Evolutionary conservation across 768 basidiomycete species (phyloP).

Genomic region (Auricularia cornea): DNA sequence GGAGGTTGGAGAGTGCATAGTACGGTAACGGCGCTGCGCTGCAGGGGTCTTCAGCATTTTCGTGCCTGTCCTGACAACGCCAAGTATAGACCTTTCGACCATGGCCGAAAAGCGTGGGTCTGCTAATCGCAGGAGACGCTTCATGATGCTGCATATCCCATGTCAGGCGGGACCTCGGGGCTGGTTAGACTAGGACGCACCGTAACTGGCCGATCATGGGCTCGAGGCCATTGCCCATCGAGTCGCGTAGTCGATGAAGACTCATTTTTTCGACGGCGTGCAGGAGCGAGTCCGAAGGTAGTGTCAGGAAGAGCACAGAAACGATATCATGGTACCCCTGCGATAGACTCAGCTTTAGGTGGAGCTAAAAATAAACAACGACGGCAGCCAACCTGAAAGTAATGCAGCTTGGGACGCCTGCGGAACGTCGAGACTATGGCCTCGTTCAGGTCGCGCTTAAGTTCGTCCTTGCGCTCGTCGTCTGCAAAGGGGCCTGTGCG

Average conservation of each 20-base stretch:
- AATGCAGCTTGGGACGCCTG: conserved; percentile 60
- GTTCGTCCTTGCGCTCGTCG: conserved; percentile 32
- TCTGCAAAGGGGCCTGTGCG: conserved; percentile 1
- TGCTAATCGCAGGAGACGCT: conserved; percentile 59
- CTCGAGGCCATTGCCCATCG: conserved; percentile 79
- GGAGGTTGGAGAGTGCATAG: conserved; percentile 80
- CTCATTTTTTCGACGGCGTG: conserved; percentile 63
- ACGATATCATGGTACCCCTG: conserved; percentile 92
- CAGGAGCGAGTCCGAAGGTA: conserved; percentile 52
- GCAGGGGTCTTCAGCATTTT: conserved; percentile 1
- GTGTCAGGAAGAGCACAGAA: conserved; percentile 70
- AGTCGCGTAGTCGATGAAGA: conserved; percentile 71
- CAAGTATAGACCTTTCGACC: conserved; percentile 48
- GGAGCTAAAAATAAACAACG: neutral
- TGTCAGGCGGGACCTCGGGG: neutral
- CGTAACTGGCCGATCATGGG: conserved; percentile 76
- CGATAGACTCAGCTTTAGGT: neutral
- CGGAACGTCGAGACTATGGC: conserved; percentile 72
- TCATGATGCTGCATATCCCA: conserved; percentile 54
- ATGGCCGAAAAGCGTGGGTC: conserved; percentile 63
- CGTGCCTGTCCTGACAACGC: neutral
- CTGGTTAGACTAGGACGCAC: conserved; percentile 32
- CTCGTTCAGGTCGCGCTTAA: conserved; percentile 59
- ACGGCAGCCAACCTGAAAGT: conserved; percentile 59
- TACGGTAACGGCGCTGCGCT: conserved; percentile 78